These are phyloP conservation scores for Sutorius australiensis DNA, from an alignment of 768 basidiomycete genomes.

Conservation along the genomic window DNA sequence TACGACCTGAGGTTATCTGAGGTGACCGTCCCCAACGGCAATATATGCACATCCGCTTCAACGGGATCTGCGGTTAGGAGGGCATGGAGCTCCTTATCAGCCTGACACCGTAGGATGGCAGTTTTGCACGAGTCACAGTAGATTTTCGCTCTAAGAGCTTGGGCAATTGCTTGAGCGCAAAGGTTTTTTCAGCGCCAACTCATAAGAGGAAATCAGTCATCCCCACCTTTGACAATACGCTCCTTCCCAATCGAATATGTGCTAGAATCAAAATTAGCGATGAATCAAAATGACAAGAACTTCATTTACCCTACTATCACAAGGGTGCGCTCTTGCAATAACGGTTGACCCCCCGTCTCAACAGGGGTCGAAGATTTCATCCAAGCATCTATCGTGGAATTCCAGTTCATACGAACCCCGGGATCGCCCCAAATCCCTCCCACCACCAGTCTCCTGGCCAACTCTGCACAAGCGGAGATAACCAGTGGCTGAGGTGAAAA, in stretches of 20 bases:
- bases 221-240: slow-evolving; percentile 87
- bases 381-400: slow-evolving; percentile 51
- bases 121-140: slow-evolving; percentile 87
- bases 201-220: background rate
- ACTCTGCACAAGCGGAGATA: slow-evolving; percentile 85
- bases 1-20: slow-evolving; percentile 78
- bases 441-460: slow-evolving; percentile 57
- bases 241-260: slow-evolving; percentile 99
- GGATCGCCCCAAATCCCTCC: slow-evolving; percentile 36
- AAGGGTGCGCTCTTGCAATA: slow-evolving; percentile 40
- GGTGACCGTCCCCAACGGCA: slow-evolving; percentile 72
- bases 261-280: slow-evolving; percentile 36
- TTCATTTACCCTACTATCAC: slow-evolving; percentile 67
- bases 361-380: slow-evolving; percentile 30
- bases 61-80: slow-evolving; percentile 75
- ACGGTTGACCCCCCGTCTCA: slow-evolving; percentile 34
- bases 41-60: slow-evolving; percentile 78
- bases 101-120: slow-evolving; percentile 78
- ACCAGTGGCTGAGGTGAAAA: slow-evolving; percentile 96
- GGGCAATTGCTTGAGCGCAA: slow-evolving; percentile 67
- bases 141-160: slow-evolving; percentile 74
- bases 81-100: slow-evolving; percentile 75
- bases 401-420: slow-evolving; percentile 19
- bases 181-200: background rate
- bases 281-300: background rate